Evolutionary conservation across 495 filamentous ascomycete species (phyloP), one percentile per base, ranked within the genome.

Genomic region (Aspergillus asperescens): DNA sequence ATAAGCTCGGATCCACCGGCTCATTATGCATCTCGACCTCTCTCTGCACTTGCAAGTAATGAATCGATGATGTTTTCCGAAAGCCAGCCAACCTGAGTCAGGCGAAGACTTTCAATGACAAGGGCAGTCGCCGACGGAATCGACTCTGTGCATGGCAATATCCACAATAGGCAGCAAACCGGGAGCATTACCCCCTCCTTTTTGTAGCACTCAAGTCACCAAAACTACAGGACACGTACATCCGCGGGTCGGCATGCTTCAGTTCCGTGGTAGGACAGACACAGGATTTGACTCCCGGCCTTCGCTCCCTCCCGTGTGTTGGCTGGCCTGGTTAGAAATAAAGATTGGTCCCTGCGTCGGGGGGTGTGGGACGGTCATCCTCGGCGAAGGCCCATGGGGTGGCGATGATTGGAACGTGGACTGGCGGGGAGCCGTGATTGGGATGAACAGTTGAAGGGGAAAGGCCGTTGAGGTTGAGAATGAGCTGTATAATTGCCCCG

Each of bases 291-390:
- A n/a, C n/a, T n/a, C n/a, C n/a, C n/a, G n/a, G n/a, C n/a, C n/a
- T n/a, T n/a, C n/a, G n/a, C 24, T 27, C 28, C 50, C 18, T 31
- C 15, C 41, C 25, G 24, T 19, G 24, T 13, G 19, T 10, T 24
- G 24, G 1, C 27, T 22, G n/a, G 20, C 8, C 41, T 13, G 25
- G 23, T 29, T 41, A 53, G 50, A 53, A 53, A 39, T 53, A 47
- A 53, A 31, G n/a, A 46, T 47, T 53, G 50, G 50, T 47, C 50
- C 50, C 37, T 53, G 50, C 50, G 50, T 35, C 27, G 15, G 22
- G 34, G 41, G 10, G 37, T 20, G 50, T 53, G 23, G 10, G 40
- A 53, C 50, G n/a, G 31, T 22, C 50, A 53, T 53, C 42, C 50
- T 53, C 50, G 50, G 50, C 23, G 40, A 12, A 13, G 19, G 22